Conservation (phyloP, 495 filamentous ascomycete species). For the Hyaloscypha bicolor region DNA sequence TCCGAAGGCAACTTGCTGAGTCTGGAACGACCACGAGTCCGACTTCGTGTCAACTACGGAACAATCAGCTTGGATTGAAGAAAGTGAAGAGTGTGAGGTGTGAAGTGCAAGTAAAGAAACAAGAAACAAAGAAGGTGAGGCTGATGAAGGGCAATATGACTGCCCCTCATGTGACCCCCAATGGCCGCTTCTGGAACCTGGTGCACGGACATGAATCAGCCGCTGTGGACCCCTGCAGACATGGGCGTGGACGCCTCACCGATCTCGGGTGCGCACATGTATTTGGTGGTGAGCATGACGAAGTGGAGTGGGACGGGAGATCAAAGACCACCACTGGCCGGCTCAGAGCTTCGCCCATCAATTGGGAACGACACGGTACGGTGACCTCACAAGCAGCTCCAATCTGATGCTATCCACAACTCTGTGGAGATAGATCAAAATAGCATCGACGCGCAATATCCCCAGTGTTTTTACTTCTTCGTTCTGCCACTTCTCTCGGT, state of each 20-base stretch:
- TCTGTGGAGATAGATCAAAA: not conserved
- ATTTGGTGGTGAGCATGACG: not conserved
- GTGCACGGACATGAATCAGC: not conserved
- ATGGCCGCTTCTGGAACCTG: not conserved
- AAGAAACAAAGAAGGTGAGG: not conserved
- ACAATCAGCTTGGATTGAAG: too few relatives aligned
- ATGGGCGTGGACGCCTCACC: not conserved
- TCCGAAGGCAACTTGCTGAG: not conserved
- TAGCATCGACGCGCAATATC: slow-evolving; percentile 2
- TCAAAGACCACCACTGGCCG: not conserved
- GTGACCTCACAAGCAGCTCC: not conserved
- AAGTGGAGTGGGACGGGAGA: not conserved
- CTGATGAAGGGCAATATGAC: not conserved
- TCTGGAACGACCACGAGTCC: too few relatives aligned
- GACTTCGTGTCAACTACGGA: too few relatives aligned
- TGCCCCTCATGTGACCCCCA: not conserved
- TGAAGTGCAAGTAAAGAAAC: not conserved
- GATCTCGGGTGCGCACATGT: slow-evolving; percentile 8
- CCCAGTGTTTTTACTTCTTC: not conserved
- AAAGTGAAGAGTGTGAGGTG: not conserved
- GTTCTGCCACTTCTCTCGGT: not conserved
- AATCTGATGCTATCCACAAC: slow-evolving; percentile 3
- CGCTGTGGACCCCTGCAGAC: not conserved
- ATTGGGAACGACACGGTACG: not conserved
- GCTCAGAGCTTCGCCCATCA: not conserved